Evolutionary conservation across 2,329 filamentous ascomycete species (phyloP), one percentile per base, ranked within the genome.

Genomic region (Aspergillus brasiliensis): DNA sequence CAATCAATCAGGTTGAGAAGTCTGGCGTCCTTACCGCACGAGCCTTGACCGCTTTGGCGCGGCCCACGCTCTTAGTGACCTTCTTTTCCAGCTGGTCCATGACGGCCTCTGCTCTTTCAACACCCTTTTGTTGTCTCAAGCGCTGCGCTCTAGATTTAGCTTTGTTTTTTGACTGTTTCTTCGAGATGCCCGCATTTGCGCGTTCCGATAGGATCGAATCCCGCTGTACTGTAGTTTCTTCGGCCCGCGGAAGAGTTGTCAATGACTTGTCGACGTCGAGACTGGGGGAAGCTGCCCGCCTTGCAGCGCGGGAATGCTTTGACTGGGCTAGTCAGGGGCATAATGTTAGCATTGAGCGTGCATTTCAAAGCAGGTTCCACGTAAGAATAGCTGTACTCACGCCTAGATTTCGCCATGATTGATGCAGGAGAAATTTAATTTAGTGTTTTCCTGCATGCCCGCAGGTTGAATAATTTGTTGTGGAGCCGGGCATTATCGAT

Each of bases 261-360:
- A 84, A 68, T 46, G 81, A 81, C 68, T 82, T 83, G 71, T 84
- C 81, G 51, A 82, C 69, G 62, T 83, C 73, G 63, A 83, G 73
- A 56, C 82, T 82, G 19, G 85, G 85, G 5, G 83, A 85, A 56
- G 76, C 79, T 62, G 80, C 84, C 66, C 86, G 81, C 64, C 84
- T 82, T 38, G 84, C 84, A 57, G 85, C 84, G 58, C 86, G 84
- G 52, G 86, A 87, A 69, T 84, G 83, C 15, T 80, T 65, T 2
- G 83, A 83, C 51, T 80, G 76, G 60, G 79, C 84, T 86, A 51
- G 65, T 61, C 64, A 65, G 54, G 19, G 48, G 25, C 47, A 13
- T 49, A 47, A 40, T 59, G 57, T 65, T 62, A 65, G 58, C 56
- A 55, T 37, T 19, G 28, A 21, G 48, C 13, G 8, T 8, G 8